Conservation (phyloP, 176 grass and related monocot genomes). For the Carex kokanica region DNA sequence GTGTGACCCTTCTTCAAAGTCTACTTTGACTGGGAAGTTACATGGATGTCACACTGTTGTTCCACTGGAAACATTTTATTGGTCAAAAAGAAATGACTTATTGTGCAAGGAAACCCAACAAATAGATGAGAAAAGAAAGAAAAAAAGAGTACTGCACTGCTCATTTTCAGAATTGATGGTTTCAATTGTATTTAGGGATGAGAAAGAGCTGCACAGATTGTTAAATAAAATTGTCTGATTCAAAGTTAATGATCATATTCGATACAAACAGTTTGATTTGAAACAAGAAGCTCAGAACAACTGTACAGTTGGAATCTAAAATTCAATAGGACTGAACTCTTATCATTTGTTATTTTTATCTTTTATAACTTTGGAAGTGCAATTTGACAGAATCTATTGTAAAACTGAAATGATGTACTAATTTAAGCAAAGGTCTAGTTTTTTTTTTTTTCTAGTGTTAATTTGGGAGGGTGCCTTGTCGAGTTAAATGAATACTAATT, state of each 20-base stretch:
- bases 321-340: background rate
- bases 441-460: background rate
- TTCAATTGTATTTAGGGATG: background rate
- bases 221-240: background rate
- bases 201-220: background rate
- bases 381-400: background rate
- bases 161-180: background rate
- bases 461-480: background rate
- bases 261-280: background rate
- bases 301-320: background rate
- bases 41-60: background rate
- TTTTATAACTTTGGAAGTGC: background rate
- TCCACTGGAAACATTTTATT: background rate
- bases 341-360: background rate
- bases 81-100: background rate
- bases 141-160: background rate
- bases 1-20: slow-evolving; percentile 13
- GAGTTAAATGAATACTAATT: background rate
- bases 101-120: background rate
- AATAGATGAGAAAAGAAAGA: background rate
- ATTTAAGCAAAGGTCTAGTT: background rate
- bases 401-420: background rate
- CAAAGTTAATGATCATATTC: background rate
- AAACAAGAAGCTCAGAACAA: background rate
- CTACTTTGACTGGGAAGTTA: slow-evolving; percentile 10